Evolutionary conservation across 768 basidiomycete genomes (phyloP), one percentile per base, ranked within the genome.

Genomic region (Phylloporus rhodoxanthus): DNA sequence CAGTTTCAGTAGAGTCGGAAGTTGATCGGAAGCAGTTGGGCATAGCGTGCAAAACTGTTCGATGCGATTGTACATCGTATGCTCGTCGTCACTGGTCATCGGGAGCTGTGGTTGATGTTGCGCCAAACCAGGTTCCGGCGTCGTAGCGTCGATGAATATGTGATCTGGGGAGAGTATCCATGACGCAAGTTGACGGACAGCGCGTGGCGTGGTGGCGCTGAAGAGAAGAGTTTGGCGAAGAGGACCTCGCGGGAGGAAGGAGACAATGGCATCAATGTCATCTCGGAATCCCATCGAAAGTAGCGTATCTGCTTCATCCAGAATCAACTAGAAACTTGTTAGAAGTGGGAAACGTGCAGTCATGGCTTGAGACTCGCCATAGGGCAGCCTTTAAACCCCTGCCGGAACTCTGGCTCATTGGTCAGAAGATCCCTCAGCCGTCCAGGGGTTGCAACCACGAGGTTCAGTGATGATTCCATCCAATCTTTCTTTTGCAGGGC

Each of bases 301-400:
- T 11, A 95, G 74, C 0, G 86, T 89, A 61, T 98, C 93, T 10
- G 91, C 90, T 65, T 96, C 91, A 61, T 98, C 96, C 50, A 98
- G 73, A 51, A 98, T 77, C 45, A 98, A 77, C 88, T 91, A 54
- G 10, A 3, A 19, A 45, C 36, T 49, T n/a, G 50, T 56, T 26
- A 53, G 48, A n/a, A 21, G 20, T 39, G 32, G 52, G 30, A 19
- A 32, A 49, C 30, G 17, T 4, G 9, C 3, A 26, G 23, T 30
- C 15, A 44, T 23, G 41, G n/a, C 5, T 17, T 15, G 19, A 41
- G 26, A 71, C 83, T 38, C 56, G 87, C 87, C 56, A 81, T 71
- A 57, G 82, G 74, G 2, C 85, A 76, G 15, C 75, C 69, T 19
- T 67, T 63, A 20, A 94, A 59, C 3, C 75, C 77, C 2, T 72